Evolutionary conservation across 305 asterid genomes (phyloP).

Genomic region (Fraxinus xanthoxyloides): DNA sequence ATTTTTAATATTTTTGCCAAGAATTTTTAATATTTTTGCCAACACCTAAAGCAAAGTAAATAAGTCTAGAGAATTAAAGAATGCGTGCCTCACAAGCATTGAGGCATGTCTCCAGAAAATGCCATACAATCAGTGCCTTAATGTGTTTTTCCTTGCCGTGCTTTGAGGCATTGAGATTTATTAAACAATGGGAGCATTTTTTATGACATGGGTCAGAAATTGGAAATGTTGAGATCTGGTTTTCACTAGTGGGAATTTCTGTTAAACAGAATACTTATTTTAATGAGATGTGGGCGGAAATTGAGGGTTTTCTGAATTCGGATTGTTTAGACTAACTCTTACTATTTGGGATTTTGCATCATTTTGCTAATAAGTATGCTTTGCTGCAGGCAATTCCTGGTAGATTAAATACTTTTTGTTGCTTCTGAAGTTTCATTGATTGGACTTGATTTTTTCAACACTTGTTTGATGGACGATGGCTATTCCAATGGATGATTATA

Average conservation of each 20-base stretch:
- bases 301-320: not conserved
- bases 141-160: not conserved
- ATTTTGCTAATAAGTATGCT: not conserved
- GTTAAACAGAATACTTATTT: not conserved
- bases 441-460: constrained; percentile 20
- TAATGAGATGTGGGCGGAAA: not conserved
- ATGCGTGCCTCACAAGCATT: not conserved
- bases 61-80: not conserved
- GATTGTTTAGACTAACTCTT: not conserved
- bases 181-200: not conserved
- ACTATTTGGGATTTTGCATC: not conserved
- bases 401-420: constrained; percentile 31
- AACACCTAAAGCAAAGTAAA: not conserved
- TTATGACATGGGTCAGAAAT: not conserved
- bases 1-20: not conserved
- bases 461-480: constrained; percentile 63
- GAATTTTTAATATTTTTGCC: not conserved
- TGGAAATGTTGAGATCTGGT: not conserved
- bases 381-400: constrained; percentile 23
- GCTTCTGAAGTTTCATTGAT: constrained; percentile 17
- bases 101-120: not conserved
- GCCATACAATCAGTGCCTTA: not conserved
- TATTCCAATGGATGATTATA: constrained; percentile 60
- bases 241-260: not conserved
- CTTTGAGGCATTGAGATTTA: not conserved